Evolutionary conservation across 495 filamentous ascomycete genomes (phyloP), one percentile per base, ranked within the genome.

Genomic region (Usnea hakonensis): DNA sequence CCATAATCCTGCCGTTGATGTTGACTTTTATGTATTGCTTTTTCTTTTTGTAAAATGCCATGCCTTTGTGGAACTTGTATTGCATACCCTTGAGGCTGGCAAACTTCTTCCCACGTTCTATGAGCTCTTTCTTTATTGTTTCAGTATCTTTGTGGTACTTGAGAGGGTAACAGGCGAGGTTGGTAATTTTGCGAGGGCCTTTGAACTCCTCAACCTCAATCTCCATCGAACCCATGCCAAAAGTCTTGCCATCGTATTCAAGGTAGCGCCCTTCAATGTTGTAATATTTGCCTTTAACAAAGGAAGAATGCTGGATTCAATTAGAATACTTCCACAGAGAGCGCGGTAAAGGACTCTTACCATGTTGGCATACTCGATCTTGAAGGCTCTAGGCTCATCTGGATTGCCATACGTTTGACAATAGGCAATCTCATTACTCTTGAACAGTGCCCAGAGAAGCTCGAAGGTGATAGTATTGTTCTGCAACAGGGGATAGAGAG

Each of bases 381-480:
- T 93, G 80, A 95, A 92, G n/a, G 89, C 88, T 37, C 90, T 85
- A 2, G 91, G 91, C 69, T 96, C 89, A 55, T 95, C 90, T 21
- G 79, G 72, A 50, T 81, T 86, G 4, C 88, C 89, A 66, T 95
- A 94, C 2, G 90, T 94, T 3, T 84, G 83, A 0, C 89, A 88
- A 67, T 88, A 93, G 1, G 87, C 87, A 41, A 95, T 83, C 17
- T 90, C 90, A 68, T 95, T 93, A 8, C 92, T 91, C 68, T 95
- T 95, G 78, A 90, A 92, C 9, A 97, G 74, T 3, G 92, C 90
- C 92, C 92, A 95, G 6, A 95, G 72, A 13, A 95, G 81, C 61
- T 95, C 91, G 63, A 91, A 97, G 7, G 91, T 95, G 70, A 97
- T 95, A 58, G 87, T 87, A 35, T 89, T 88, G 56, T 87, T 86